Conservation (phyloP, 768 basidiomycete species). For the Symmetrospora coprosmae region DNA sequence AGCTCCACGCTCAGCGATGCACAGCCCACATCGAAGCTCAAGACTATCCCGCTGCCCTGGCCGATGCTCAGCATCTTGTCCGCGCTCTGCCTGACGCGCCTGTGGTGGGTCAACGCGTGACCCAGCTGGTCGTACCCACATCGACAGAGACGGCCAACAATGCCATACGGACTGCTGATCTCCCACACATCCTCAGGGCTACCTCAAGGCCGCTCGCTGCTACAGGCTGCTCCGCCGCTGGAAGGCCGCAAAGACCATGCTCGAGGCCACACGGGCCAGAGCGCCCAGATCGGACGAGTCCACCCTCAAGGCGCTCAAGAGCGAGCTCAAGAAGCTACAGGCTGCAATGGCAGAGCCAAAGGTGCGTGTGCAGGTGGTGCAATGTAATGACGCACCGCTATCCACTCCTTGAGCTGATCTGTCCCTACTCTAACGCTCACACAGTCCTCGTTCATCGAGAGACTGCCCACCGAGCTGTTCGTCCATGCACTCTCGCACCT, state of each 20-base stretch:
- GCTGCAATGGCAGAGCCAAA: too few relatives aligned
- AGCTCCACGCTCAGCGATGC: slow-evolving; percentile 15
- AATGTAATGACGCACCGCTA: background rate
- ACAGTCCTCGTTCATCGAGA: background rate
- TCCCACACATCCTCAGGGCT: background rate
- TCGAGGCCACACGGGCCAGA: too few relatives aligned
- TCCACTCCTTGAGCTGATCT: background rate
- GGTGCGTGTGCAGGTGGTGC: background rate
- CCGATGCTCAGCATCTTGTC: background rate
- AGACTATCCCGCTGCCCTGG: background rate
- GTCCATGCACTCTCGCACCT: slow-evolving; percentile 2
- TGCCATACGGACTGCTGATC: background rate
- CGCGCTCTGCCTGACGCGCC: slow-evolving; percentile 8
- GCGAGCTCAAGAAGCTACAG: background rate
- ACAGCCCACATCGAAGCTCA: background rate
- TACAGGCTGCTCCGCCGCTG: background rate
- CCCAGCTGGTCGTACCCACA: background rate
- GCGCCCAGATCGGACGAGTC: background rate
- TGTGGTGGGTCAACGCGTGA: background rate
- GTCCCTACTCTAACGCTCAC: background rate
- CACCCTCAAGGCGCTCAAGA: background rate
- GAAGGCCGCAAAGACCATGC: slow-evolving; percentile 10
- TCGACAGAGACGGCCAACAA: background rate
- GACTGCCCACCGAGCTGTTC: slow-evolving; percentile 9
- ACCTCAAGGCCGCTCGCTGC: slow-evolving; percentile 17